Percentiles rank a stretch among this genome's conserved stretches.
These are phyloP conservation scores for Yamadazyma aaseri DNA, from an alignment of 1,139 yeast genomes.

Conservation along the genomic window DNA sequence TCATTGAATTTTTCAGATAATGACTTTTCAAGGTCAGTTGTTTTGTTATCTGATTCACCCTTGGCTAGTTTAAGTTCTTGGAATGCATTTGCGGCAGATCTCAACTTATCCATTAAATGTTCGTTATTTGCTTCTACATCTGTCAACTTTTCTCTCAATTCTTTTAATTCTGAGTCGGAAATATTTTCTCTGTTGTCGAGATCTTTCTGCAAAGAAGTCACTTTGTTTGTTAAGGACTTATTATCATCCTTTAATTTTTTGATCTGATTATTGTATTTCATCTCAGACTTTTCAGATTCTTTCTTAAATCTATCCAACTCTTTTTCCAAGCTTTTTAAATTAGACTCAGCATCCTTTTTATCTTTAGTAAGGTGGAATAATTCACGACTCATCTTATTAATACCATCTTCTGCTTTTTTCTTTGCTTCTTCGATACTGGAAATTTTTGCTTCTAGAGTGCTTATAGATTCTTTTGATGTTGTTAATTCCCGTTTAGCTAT, in stretches of 20 bases:
- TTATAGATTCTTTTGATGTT: constrained; percentile 24
- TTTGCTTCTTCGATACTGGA: constrained; percentile 43
- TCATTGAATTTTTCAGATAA: constrained; percentile 3
- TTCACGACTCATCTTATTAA: constrained; percentile 88
- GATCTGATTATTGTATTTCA: constrained; percentile 24
- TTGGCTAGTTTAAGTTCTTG: constrained; percentile 37
- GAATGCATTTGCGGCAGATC: constrained; percentile 46
- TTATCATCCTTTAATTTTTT: constrained; percentile 22
- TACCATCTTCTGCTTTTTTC: constrained; percentile 78
- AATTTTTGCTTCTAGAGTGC: constrained; percentile 27
- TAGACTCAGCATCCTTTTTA: constrained; percentile 52
- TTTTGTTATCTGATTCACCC: constrained; percentile 13
- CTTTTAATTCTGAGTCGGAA: constrained; percentile 18
- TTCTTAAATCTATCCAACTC: constrained; percentile 28
- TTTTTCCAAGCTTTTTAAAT: constrained; percentile 39
- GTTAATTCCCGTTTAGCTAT: constrained; percentile 24
- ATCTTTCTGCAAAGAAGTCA: constrained; percentile 22
- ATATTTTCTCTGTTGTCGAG: constrained; percentile 13
- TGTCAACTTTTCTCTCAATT: constrained; percentile 21
- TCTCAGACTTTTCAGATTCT: constrained; percentile 20
- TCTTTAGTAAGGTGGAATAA: constrained; percentile 64
- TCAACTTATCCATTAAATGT: constrained; percentile 42
- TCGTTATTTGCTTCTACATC: constrained; percentile 36
- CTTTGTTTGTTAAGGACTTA: constrained; percentile 21
- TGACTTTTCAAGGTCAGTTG: constrained; percentile 2